A percentile compares a stretch with the other conserved stretches of the same genome.
phyloP scores from a whole-genome alignment of 768 basidiomycete species.

The Suillus plorans region DNA sequence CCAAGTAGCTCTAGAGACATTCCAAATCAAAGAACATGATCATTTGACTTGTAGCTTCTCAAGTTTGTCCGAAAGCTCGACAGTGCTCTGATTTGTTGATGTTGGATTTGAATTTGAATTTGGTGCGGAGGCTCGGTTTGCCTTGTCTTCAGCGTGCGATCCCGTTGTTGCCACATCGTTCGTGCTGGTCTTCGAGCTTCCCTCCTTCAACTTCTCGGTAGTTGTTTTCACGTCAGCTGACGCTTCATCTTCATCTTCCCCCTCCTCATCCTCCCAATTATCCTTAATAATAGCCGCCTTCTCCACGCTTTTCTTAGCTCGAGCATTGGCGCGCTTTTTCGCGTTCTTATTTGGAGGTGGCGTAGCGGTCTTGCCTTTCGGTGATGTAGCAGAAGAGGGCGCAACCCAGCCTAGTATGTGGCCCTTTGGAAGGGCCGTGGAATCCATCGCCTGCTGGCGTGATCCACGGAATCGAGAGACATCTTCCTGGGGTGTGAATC shows the following conservation, averaged over 20 bases:
- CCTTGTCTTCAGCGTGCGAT: conserved; percentile 25
- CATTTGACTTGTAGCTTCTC: conserved; percentile 59
- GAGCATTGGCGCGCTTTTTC: conserved; percentile 78
- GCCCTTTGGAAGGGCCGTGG: conserved; percentile 65
- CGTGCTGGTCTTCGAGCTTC: conserved; percentile 20
- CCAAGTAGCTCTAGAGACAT: conserved; percentile 4
- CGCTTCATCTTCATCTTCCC: conserved; percentile 40
- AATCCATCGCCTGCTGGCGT: conserved; percentile 72
- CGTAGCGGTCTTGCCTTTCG: conserved; percentile 26
- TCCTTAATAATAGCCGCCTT: conserved; percentile 63
- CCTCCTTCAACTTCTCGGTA: conserved; percentile 25
- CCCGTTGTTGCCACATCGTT: conserved; percentile 15
- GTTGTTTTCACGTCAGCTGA: conserved; percentile 17
- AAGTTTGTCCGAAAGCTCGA: conserved; percentile 47
- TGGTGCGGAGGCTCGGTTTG: conserved; percentile 20
- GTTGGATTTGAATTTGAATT: conserved; percentile 11
- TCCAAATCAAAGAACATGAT: conserved; percentile 10
- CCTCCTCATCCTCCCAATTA: conserved; percentile 78
- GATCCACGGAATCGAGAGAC: conserved; percentile 81
- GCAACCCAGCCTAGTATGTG: conserved; percentile 82
- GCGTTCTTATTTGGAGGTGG: conserved; percentile 72
- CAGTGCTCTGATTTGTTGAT: conserved; percentile 12
- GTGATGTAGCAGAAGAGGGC: conserved; percentile 45
- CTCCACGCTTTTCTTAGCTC: conserved; percentile 62
- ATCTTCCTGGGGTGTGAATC: conserved; percentile 95